Conservation (phyloP, 1,139 yeast genomes). For the Suhomyces coccinellae region DNA sequence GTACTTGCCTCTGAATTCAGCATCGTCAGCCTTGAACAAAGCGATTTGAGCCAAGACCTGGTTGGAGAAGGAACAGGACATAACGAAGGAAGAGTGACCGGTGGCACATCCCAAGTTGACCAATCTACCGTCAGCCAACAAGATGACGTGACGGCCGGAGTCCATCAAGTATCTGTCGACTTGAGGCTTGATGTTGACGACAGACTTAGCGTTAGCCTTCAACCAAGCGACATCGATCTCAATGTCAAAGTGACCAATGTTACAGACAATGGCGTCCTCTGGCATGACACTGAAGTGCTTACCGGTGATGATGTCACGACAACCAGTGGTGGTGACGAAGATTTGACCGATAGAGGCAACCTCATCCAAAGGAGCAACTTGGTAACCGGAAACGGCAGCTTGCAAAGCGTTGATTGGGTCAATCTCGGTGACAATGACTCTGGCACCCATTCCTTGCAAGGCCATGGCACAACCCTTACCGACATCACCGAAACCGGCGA, state of each 20-base stretch:
- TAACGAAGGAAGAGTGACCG: slow-evolving; percentile 98
- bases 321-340: slow-evolving; percentile 99
- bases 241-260: slow-evolving; percentile 99
- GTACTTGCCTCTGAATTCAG: slow-evolving; percentile 73
- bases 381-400: slow-evolving; percentile 99
- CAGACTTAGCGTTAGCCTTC: slow-evolving; percentile 85
- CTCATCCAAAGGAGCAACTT: slow-evolving; percentile 94
- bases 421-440: slow-evolving; percentile 95
- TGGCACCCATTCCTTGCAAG: slow-evolving; percentile 98
- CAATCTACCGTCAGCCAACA: slow-evolving; percentile 99
- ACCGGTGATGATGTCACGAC: slow-evolving; percentile 96
- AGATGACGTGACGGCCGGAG: slow-evolving; percentile 91
- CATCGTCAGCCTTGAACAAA: slow-evolving; percentile 87
- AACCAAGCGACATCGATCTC: slow-evolving; percentile 99
- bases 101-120: slow-evolving; percentile 99
- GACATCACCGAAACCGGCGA: slow-evolving; percentile 99
- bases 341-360: slow-evolving; percentile 94
- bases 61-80: slow-evolving; percentile 99
- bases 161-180: slow-evolving; percentile 95
- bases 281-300: slow-evolving; percentile 91
- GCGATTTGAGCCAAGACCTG: slow-evolving; percentile 99
- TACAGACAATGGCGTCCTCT: slow-evolving; percentile 99
- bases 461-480: slow-evolving; percentile 99
- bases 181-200: slow-evolving; percentile 97
- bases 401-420: slow-evolving; percentile 99